Conservation (phyloP, 2,329 filamentous ascomycete species). For the Cryphonectria carpinicola region DNA sequence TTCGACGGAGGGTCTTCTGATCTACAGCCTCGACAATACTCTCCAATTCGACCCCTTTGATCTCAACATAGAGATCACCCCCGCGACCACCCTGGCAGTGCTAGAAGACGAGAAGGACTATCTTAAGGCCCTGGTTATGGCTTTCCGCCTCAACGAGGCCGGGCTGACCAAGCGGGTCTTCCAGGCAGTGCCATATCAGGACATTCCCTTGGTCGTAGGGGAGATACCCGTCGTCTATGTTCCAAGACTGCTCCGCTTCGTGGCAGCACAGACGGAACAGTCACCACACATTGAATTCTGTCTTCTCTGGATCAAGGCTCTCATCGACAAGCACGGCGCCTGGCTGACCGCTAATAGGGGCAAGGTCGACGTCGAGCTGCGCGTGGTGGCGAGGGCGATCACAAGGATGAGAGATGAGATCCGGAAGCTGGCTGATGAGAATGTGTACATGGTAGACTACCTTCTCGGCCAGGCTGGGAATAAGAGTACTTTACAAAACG, state of each 20-base stretch:
- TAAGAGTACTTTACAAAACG: slow-evolving; percentile 35
- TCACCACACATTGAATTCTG: slow-evolving; percentile 95
- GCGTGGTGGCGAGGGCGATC: slow-evolving; percentile 80
- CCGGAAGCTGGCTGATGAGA: slow-evolving; percentile 81
- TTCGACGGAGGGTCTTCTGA: slow-evolving; percentile 88
- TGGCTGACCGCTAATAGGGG: slow-evolving; percentile 82
- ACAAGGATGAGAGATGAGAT: slow-evolving; percentile 81
- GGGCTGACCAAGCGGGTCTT: slow-evolving; percentile 84
- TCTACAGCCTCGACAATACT: slow-evolving; percentile 86
- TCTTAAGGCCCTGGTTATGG: slow-evolving; percentile 93
- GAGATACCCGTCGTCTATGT: slow-evolving; percentile 86
- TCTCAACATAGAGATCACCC: slow-evolving; percentile 91
- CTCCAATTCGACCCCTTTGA: slow-evolving; percentile 95
- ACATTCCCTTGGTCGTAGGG: slow-evolving; percentile 78
- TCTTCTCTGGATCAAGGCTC: slow-evolving; percentile 85
- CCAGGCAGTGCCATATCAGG: slow-evolving; percentile 74
- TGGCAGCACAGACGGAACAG: slow-evolving; percentile 85
- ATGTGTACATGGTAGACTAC: slow-evolving; percentile 87
- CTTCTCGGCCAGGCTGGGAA: slow-evolving; percentile 58
- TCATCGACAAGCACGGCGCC: slow-evolving; percentile 80
- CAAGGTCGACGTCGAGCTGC: slow-evolving; percentile 81
- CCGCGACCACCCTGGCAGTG: slow-evolving; percentile 75
- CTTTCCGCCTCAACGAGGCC: slow-evolving; percentile 90
- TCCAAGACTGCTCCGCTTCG: slow-evolving; percentile 80
- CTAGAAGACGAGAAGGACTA: slow-evolving; percentile 74